phyloP scores from a whole-genome alignment of 306 rosid genomes.

The Benincasa hispida region DNA sequence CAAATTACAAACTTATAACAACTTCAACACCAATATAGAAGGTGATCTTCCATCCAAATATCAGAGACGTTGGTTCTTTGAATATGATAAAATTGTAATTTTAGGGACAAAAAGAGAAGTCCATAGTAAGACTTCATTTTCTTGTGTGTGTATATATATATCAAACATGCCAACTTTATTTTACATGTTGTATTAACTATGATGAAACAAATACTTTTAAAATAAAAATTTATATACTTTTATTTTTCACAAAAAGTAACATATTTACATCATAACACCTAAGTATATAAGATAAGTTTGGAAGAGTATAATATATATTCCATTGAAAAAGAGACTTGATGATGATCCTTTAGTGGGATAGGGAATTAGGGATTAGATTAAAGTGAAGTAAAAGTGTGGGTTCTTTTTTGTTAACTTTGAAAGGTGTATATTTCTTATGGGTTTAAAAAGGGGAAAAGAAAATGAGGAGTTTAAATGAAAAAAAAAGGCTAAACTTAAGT shows the following conservation, averaged over 20 bases:
- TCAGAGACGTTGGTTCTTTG: too few species aligned
- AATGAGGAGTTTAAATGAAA: not conserved
- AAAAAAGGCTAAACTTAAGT: not conserved
- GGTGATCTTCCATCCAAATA: too few species aligned
- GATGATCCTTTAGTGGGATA: not conserved
- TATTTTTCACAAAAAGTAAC: not conserved
- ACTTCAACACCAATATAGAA: too few species aligned
- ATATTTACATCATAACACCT: not conserved
- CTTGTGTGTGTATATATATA: too few species aligned
- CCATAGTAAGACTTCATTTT: too few species aligned
- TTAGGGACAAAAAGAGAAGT: too few species aligned
- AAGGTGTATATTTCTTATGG: not conserved
- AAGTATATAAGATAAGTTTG: not conserved
- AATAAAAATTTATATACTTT: too few species aligned
- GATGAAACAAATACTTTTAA: too few species aligned
- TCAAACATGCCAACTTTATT: too few species aligned
- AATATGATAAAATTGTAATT: too few species aligned
- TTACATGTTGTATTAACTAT: not conserved
- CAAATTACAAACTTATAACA: too few species aligned
- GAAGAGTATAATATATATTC: not conserved
- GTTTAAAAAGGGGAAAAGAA: not conserved
- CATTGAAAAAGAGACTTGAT: not conserved
- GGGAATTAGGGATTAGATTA: constrained; percentile 3
- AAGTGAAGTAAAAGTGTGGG: not conserved
- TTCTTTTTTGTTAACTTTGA: not conserved